phyloP scores from a whole-genome alignment of 805 yeast genomes.

The Wickerhamiella nectarea region DNA sequence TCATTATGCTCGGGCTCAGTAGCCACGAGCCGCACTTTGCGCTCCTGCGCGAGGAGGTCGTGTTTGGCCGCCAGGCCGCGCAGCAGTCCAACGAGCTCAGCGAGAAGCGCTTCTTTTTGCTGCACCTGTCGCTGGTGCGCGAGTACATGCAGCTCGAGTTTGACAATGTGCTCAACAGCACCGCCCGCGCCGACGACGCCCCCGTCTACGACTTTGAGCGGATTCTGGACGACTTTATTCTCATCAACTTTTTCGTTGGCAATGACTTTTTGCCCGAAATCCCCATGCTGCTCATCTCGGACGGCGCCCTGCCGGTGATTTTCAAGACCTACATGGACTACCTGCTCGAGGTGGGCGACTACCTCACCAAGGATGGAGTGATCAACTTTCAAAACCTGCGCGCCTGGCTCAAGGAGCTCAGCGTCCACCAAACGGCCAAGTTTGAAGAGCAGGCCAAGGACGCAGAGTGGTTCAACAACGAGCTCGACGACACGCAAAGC shows the following conservation, averaged over 20 bases:
- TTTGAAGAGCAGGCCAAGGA: constrained; percentile 74
- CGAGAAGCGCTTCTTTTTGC: constrained; percentile 65
- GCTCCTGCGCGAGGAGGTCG: constrained; percentile 86
- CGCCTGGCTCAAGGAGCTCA: constrained; percentile 60
- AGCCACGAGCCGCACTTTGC: constrained; percentile 95
- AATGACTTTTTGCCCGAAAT: constrained; percentile 95
- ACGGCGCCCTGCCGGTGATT: constrained; percentile 92
- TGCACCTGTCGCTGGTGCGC: constrained; percentile 77
- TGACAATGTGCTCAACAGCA: constrained; percentile 43
- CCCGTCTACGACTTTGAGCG: constrained; percentile 63
- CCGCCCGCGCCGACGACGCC: constrained; percentile 32
- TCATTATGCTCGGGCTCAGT: constrained; percentile 82
- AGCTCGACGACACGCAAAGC: constrained; percentile 54
- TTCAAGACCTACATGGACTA: constrained; percentile 78
- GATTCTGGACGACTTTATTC: constrained; percentile 79
- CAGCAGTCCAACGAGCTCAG: constrained; percentile 37
- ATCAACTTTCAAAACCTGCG: constrained; percentile 64
- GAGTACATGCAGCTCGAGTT: constrained; percentile 87
- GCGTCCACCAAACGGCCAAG: constrained; percentile 69
- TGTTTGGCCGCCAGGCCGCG: constrained; percentile 48
- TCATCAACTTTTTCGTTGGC: constrained; percentile 89
- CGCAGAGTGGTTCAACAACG: constrained; percentile 81
- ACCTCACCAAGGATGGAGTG: constrained; percentile 67
- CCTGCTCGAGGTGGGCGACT: constrained; percentile 61
- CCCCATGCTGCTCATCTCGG: constrained; percentile 84